A percentile compares a stretch with the other conserved stretches of the same genome.
Conservation (phyloP, 208 protist species). For the Leishmania amazonensis region DNA sequence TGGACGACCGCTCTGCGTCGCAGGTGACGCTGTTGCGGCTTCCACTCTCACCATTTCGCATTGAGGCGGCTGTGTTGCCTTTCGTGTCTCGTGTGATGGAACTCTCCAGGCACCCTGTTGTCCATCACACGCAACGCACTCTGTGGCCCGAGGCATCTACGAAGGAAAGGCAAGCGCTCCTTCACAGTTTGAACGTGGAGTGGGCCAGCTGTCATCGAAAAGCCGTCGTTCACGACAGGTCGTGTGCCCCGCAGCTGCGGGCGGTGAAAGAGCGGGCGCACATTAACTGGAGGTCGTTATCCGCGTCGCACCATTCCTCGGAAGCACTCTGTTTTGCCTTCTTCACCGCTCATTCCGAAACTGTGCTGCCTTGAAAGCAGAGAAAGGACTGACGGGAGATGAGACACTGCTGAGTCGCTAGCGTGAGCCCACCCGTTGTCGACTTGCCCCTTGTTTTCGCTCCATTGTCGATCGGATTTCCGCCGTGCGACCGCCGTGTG, state of each 20-base stretch:
- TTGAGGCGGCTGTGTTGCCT: conserved; percentile 21
- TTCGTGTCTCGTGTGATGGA: conserved; percentile 11
- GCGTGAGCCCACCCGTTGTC: not conserved
- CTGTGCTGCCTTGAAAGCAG: not conserved
- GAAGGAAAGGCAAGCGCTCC: not conserved
- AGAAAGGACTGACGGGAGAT: no score
- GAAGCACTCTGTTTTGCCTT: not conserved
- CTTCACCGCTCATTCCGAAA: not conserved
- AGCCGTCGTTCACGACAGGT: not conserved
- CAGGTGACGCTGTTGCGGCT: conserved; percentile 20
- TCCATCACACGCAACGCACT: not conserved
- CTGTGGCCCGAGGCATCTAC: not conserved
- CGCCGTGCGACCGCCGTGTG: not conserved
- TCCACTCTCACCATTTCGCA: conserved; percentile 18
- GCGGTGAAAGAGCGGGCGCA: not conserved
- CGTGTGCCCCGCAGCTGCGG: not conserved
- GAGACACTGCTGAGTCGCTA: not conserved
- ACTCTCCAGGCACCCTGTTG: not conserved
- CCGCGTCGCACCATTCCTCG: not conserved
- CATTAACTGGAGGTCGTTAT: conserved; percentile 15
- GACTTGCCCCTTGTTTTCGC: not conserved
- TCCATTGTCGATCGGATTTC: not conserved
- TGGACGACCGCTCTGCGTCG: not conserved
- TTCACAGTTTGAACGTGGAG: not conserved
- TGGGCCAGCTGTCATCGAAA: conserved; percentile 12